Evolutionary conservation across 163 green algal species (phyloP), one percentile per base, ranked within the genome.

Genomic region (Scenedesmus sp.): DNA sequence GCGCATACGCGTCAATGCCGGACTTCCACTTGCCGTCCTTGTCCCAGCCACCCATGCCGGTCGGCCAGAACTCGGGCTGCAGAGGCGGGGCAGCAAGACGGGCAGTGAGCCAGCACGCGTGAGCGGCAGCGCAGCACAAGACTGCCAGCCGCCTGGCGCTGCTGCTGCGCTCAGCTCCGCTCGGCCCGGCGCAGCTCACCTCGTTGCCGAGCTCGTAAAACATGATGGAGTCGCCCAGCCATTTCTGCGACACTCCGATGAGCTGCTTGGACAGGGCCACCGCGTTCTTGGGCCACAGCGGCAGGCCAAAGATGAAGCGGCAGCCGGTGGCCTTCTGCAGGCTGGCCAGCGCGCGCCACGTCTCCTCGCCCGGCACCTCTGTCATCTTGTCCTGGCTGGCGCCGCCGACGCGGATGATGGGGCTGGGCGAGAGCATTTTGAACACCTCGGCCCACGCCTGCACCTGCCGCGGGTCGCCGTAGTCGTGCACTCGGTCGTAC

Each of bases 21-120:
- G 26, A 18, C 63, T 69, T 36, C 36, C 53, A 70, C 28, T 75
- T 63, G 26, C 60, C 51, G 2, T 39, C 44, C 5, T 58, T 29
- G 48, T n/a, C 24, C 36, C 54, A 82, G 33, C 75, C 75, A 24
- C 75, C 75, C 22, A 82, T 13, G 44, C 75, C 63, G 18, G 36
- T 54, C 13, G 75, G 75, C 75, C 75, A 82, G 26, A 75, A 82
- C 50, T 82, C 75, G 26, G 75, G 75, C 75, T 80, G 53, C 11
- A 48, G 53, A 9, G 0, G 20, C 7, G 26, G 11, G 14, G 17
- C 24, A 63, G 6, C 5, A 9, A 34, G 13, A 63, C 17, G 11
- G 11, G 15, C 24, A 3, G 18, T 33, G 18, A 62, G 0, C 0
- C 1, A 62, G n/a, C n/a, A n/a, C n/a, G n/a, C n/a, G n/a, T n/a